Conservation (phyloP, 768 basidiomycete genomes). For the Panus rudis region DNA sequence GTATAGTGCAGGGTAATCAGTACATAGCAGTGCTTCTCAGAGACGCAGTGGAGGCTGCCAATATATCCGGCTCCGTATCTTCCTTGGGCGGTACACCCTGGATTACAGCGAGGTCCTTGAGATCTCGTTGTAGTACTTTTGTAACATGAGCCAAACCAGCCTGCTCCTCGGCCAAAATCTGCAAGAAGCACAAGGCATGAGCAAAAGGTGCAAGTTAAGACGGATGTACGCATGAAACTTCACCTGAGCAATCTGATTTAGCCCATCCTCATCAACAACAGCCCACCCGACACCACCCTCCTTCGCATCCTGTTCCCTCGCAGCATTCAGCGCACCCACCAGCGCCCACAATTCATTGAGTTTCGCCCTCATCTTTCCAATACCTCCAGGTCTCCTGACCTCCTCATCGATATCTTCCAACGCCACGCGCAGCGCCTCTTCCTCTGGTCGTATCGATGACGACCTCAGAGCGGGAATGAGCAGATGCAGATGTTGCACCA, state of each 20-base stretch:
- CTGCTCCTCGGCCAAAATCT: constrained; percentile 77
- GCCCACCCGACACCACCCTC: constrained; percentile 59
- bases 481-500: constrained; percentile 73
- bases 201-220: constrained; percentile 5
- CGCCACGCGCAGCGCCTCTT: constrained; percentile 63
- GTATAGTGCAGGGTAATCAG: too few relatives aligned
- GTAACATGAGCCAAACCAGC: constrained; percentile 75
- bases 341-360: constrained; percentile 83
- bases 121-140: constrained; percentile 57
- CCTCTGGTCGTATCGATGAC: constrained; percentile 70
- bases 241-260: constrained; percentile 71
- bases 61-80: constrained; percentile 25
- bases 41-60: too few relatives aligned
- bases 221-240: constrained; percentile 12
- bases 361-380: constrained; percentile 61
- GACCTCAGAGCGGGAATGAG: constrained; percentile 72
- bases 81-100: constrained; percentile 27
- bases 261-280: constrained; percentile 82
- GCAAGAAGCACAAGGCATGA: not conserved
- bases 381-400: constrained; percentile 42
- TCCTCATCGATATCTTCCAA: constrained; percentile 76
- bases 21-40: too few relatives aligned
- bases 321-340: constrained; percentile 61
- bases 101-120: constrained; percentile 63
- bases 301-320: constrained; percentile 44